Conservation (phyloP, 2,329 filamentous ascomycete species). For the Zasmidium angulare region DNA sequence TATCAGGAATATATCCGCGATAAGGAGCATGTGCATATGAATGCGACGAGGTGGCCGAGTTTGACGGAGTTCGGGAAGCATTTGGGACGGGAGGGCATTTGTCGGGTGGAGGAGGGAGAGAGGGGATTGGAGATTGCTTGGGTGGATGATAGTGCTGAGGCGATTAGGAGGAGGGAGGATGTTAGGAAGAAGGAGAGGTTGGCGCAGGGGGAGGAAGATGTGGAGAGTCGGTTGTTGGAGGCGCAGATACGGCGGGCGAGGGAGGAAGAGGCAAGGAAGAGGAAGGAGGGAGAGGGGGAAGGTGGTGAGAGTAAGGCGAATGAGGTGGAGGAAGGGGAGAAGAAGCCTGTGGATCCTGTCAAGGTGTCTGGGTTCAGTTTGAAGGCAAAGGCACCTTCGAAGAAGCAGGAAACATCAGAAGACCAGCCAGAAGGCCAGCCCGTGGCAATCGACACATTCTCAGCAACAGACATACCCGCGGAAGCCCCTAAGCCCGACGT, state of each 20-base stretch:
- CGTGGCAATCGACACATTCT: conserved; percentile 33
- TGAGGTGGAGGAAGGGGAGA: conserved; percentile 35
- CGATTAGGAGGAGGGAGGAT: conserved; percentile 75
- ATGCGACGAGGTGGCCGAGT: conserved; percentile 83
- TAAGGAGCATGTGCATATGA: conserved; percentile 90
- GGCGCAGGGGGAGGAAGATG: conserved; percentile 86
- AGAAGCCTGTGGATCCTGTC: conserved; percentile 30
- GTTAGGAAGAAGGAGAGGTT: conserved; percentile 79
- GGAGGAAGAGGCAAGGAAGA: conserved; percentile 61
- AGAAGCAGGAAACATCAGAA: conserved; percentile 16
- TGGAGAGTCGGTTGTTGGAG: conserved; percentile 77
- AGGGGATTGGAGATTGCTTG: conserved; percentile 85
- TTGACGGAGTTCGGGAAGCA: conserved; percentile 88
- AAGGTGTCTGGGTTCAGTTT: conserved; percentile 37
- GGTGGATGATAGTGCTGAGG: conserved; percentile 89
- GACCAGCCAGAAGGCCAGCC: conserved; percentile 22
- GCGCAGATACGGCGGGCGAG: conserved; percentile 80
- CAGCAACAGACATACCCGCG: conserved; percentile 21
- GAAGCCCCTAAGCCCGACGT: conserved; percentile 5
- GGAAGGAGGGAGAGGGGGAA: conserved; percentile 47
- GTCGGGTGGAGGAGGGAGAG: conserved; percentile 83
- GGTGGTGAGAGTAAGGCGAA: conserved; percentile 17
- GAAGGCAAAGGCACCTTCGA: conserved; percentile 28
- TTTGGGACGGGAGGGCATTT: conserved; percentile 82
- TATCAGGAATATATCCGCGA: conserved; percentile 92